Evolutionary conservation across 1,284 basidiomycete genomes (phyloP).

Genomic region (Amylostereum chailletii): DNA sequence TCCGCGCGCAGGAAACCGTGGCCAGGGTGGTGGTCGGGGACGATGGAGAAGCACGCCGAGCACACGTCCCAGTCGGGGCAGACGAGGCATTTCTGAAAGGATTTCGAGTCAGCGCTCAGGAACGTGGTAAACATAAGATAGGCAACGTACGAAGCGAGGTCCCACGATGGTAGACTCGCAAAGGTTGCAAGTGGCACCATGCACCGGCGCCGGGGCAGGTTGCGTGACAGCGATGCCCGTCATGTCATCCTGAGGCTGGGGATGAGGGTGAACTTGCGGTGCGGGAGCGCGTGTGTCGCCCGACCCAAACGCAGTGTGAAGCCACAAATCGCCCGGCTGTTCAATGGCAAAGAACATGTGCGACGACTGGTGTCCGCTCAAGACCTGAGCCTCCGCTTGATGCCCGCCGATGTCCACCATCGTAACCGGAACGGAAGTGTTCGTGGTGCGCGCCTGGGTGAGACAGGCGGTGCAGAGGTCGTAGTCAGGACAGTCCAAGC

Average conservation of each 20-base stretch:
- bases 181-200: slow-evolving; percentile 63
- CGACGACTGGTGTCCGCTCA: slow-evolving; percentile 3
- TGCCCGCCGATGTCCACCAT: too few relatives aligned
- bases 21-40: slow-evolving; percentile 62
- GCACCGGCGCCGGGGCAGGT: slow-evolving; percentile 26
- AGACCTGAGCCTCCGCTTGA: background rate
- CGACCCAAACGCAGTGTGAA: slow-evolving; percentile 42
- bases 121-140: background rate
- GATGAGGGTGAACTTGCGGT: background rate
- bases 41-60: slow-evolving; percentile 58
- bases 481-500: slow-evolving; percentile 68
- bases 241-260: too few relatives aligned
- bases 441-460: slow-evolving; percentile 7
- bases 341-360: slow-evolving; percentile 66
- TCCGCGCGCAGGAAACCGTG: slow-evolving; percentile 71
- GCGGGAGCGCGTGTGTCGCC: background rate
- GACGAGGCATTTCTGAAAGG: slow-evolving; percentile 53
- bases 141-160: slow-evolving; percentile 51
- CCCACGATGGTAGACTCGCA: slow-evolving; percentile 67
- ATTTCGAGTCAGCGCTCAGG: slow-evolving; percentile 4
- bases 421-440: slow-evolving; percentile 6
- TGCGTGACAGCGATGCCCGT: slow-evolving; percentile 6
- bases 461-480: slow-evolving; percentile 61
- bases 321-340: slow-evolving; percentile 52
- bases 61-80: slow-evolving; percentile 80